Conservation (phyloP, 2,329 filamentous ascomycete genomes). For the Aspergillus ruber region DNA sequence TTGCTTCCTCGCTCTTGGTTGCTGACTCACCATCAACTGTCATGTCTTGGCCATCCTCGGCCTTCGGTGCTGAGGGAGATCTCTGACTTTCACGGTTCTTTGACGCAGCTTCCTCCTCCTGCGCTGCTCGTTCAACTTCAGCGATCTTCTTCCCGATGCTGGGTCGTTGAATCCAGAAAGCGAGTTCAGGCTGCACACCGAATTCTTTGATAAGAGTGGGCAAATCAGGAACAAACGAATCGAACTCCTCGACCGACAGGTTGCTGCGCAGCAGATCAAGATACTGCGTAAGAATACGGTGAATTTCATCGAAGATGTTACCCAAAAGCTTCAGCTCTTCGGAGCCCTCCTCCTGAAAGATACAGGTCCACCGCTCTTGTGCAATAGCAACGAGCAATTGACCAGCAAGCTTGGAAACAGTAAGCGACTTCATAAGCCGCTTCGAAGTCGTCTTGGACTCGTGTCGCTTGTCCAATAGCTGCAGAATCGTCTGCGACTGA, state of each 20-base stretch:
- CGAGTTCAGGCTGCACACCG: constrained; percentile 70
- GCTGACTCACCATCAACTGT: constrained; percentile 20
- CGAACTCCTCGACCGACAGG: constrained; percentile 68
- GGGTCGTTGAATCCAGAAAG: constrained; percentile 74
- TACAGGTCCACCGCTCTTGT: constrained; percentile 81
- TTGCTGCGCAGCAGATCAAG: constrained; percentile 82
- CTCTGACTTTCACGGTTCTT: constrained; percentile 20
- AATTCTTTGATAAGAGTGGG: constrained; percentile 68
- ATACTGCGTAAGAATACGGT: constrained; percentile 78
- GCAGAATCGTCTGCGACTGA: constrained; percentile 70
- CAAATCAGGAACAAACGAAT: constrained; percentile 68
- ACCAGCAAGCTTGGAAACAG: constrained; percentile 69
- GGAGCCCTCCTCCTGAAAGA: constrained; percentile 58
- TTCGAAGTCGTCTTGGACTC: constrained; percentile 67
- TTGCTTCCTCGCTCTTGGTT: constrained; percentile 11
- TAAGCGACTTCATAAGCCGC: constrained; percentile 71
- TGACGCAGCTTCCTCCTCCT: constrained; percentile 20
- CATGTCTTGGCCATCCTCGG: constrained; percentile 29
- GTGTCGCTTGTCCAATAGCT: constrained; percentile 75
- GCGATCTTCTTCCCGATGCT: constrained; percentile 63
- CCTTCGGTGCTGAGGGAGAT: constrained; percentile 17
- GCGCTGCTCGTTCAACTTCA: constrained; percentile 31
- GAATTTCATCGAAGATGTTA: constrained; percentile 83
- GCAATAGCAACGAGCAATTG: constrained; percentile 84
- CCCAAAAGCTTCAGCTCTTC: constrained; percentile 84